Percentiles rank a stretch among this genome's conserved stretches.
Conservation (phyloP, 768 basidiomycete species). For the Pleurotus pulmonarius region DNA sequence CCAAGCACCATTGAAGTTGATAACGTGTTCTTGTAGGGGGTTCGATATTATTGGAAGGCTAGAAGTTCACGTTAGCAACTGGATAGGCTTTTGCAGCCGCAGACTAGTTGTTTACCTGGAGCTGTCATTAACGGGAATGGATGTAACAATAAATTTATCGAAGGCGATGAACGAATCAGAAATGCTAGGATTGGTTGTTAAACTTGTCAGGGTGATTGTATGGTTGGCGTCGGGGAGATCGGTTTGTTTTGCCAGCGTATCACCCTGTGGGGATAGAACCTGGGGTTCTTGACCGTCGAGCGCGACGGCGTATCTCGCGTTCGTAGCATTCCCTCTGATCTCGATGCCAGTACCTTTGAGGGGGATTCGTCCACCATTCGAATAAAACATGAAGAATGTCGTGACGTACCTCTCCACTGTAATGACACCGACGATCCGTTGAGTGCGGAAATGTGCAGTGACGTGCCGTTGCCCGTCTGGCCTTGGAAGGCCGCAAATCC, state of each 20-base stretch:
- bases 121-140: constrained; percentile 39
- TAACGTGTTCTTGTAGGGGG: not conserved
- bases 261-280: constrained; percentile 12
- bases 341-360: constrained; percentile 60
- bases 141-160: constrained; percentile 51
- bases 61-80: not conserved
- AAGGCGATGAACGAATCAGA: constrained; percentile 42
- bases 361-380: not conserved
- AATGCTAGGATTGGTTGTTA: constrained; percentile 24
- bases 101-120: constrained; percentile 12
- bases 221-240: constrained; percentile 48
- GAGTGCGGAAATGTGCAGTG: constrained; percentile 57
- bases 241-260: constrained; percentile 26
- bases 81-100: not conserved
- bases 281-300: constrained; percentile 43
- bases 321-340: constrained; percentile 47
- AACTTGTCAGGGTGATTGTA: constrained; percentile 48
- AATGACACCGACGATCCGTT: constrained; percentile 55
- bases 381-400: not conserved
- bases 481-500: constrained; percentile 42
- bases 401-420: constrained; percentile 56
- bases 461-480: constrained; percentile 49
- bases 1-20: constrained; percentile 54
- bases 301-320: constrained; percentile 41
- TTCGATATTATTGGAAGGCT: not conserved